phyloP scores from a whole-genome alignment of 192 early-diverging fungal species.

The Podila minutissima region DNA sequence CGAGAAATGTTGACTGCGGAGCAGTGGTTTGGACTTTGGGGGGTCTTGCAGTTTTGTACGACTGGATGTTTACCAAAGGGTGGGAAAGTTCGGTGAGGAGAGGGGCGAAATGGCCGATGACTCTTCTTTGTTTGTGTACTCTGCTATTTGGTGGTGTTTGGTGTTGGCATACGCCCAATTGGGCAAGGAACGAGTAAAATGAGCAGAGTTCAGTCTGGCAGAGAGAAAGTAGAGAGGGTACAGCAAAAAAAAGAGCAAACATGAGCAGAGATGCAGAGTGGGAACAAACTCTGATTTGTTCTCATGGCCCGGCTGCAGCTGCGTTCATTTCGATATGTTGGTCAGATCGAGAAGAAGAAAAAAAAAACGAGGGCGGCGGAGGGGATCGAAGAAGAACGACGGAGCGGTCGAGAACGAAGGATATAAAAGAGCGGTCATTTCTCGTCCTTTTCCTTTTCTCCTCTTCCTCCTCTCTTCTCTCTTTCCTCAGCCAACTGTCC shows the following conservation, averaged over 20 bases:
- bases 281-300: too few relatives aligned
- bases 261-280: too few relatives aligned
- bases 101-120: slow-evolving; percentile 13
- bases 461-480: neutral
- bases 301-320: too few relatives aligned
- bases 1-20: too few relatives aligned
- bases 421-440: neutral
- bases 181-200: slow-evolving; percentile 1
- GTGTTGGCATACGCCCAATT: neutral
- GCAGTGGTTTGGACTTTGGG: too few relatives aligned
- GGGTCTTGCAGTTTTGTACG: too few relatives aligned
- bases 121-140: slow-evolving; percentile 9
- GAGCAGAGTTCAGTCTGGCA: neutral
- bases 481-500: neutral
- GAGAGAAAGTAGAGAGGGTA: too few relatives aligned
- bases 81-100: neutral
- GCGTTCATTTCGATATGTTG: too few relatives aligned
- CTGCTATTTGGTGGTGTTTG: neutral
- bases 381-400: neutral
- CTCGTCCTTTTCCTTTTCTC: neutral
- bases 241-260: too few relatives aligned
- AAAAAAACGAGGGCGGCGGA: too few relatives aligned
- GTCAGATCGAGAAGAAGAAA: too few relatives aligned
- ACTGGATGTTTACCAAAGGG: too few relatives aligned
- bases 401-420: neutral